Base-by-base conservation (phyloP, 2,329 filamentous ascomycete species). In the Epichloe typhina region DNA sequence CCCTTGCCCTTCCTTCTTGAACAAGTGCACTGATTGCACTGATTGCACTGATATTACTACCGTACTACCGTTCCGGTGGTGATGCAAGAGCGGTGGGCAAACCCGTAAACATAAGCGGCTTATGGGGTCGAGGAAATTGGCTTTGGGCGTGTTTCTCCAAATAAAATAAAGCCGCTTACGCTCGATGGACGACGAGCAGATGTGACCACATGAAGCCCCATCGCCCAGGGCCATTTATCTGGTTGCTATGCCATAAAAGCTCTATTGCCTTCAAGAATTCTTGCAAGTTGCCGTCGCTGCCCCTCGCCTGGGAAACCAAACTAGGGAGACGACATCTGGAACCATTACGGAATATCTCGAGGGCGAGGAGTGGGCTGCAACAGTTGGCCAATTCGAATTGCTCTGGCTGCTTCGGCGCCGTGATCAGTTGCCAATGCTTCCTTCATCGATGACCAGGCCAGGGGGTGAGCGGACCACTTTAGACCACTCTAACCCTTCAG, bases 191-290 rank as follows among this genome's bases (percentile, higher is more conserved):
- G 36, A 38, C n/a, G 13, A 38, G n/a, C 26, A 26, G 36, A n/a
- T 5, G 36, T 38, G 12, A n/a, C 36, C 36, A n/a, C 36, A 38
- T 38, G 13, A 38, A 9, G 8, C 26, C 8, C 26, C 26, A 31
- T 31, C 26, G 36, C 39, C n/a, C 13, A n/a, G 39, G 39, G n/a
- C 7, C 39, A n/a, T 8, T 17, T 11, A n/a, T 40, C 17, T 47
- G 23, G 50, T 51, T 47, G 50, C 38, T 47, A 51, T 51, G 50
- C 50, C 19, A 47, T 47, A 17, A 23, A 41, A 36, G 17, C 26
- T 51, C 23, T 47, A 47, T 51, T 47, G 45, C 43, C 21, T n/a
- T 9, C 15, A 8, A 42, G 11, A 42, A 41, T 35, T 26, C 12
- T 15, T 15, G 23, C 23, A 26, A 26, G 23, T 26, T 26, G 15